phyloP scores from a whole-genome alignment of 306 rosid species.

The Hylodesmum podocarpum region DNA sequence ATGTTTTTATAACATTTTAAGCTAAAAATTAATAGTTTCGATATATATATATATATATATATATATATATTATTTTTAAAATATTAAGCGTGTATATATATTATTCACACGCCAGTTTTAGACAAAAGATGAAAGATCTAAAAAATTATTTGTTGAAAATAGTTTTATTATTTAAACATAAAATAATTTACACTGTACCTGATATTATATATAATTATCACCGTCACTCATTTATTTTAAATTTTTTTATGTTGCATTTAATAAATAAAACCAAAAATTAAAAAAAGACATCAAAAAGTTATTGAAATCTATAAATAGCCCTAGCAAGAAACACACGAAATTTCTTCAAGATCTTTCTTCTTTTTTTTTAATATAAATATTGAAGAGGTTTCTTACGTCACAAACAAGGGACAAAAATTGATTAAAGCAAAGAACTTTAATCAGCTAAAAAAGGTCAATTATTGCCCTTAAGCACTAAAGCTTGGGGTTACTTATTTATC shows the following conservation, averaged over 20 bases:
- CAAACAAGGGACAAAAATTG: not conserved
- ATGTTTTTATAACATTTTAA: not conserved
- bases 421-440: constrained; percentile 11
- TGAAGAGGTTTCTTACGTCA: not conserved
- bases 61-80: no score
- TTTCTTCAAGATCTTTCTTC: not conserved
- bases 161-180: not conserved
- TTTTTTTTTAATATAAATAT: no score
- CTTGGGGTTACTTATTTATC: no score
- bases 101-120: not conserved
- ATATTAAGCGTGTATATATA: not conserved
- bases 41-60: no score
- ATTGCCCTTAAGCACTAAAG: not conserved
- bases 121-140: not conserved
- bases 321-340: not conserved
- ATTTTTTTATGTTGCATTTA: not conserved
- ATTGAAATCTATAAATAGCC: not conserved
- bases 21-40: not conserved
- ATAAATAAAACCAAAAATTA: not conserved
- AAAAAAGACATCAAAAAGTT: not conserved
- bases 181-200: not conserved
- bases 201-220: not conserved
- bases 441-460: not conserved
- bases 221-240: not conserved
- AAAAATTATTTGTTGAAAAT: not conserved